Evolutionary conservation across 768 basidiomycete genomes (phyloP).

Genomic region (Leccinum fibrillosum): DNA sequence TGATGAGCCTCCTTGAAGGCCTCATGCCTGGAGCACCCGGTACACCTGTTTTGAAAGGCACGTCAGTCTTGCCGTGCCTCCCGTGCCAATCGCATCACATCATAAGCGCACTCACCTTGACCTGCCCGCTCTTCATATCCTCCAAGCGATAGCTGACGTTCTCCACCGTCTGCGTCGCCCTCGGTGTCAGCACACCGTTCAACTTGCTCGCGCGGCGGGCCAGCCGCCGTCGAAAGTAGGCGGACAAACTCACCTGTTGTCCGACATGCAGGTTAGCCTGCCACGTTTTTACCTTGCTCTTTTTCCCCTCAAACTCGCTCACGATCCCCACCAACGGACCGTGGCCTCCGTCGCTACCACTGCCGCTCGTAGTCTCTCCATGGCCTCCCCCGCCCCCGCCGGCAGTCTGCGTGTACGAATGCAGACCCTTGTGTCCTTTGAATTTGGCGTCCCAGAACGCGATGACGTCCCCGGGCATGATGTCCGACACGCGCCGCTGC

Average conservation of each 20-base stretch:
- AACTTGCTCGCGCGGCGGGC: slow-evolving; percentile 23
- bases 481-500: slow-evolving; percentile 71
- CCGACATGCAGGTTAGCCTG: slow-evolving; percentile 88
- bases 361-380: slow-evolving; percentile 37
- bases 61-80: slow-evolving; percentile 8
- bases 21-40: slow-evolving; percentile 38
- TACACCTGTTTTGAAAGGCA: slow-evolving; percentile 31
- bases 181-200: slow-evolving; percentile 35
- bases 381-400: too few relatives aligned
- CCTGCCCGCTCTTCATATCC: slow-evolving; percentile 80
- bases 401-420: slow-evolving; percentile 58
- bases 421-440: slow-evolving; percentile 77
- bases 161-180: slow-evolving; percentile 56
- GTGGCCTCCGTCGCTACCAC: slow-evolving; percentile 28
- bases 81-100: neutral
- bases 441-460: slow-evolving; percentile 72
- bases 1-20: too few relatives aligned
- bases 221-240: slow-evolving; percentile 18
- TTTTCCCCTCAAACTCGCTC: slow-evolving; percentile 81
- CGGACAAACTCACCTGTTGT: slow-evolving; percentile 59
- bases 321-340: slow-evolving; percentile 69
- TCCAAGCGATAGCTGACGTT: slow-evolving; percentile 84
- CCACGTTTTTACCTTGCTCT: slow-evolving; percentile 79
- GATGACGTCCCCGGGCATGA: slow-evolving; percentile 84
- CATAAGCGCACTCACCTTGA: slow-evolving; percentile 51